These are phyloP conservation scores for Xylariales sp. DNA, from an alignment of 2,329 filamentous ascomycete genomes.

Conservation along the genomic window DNA sequence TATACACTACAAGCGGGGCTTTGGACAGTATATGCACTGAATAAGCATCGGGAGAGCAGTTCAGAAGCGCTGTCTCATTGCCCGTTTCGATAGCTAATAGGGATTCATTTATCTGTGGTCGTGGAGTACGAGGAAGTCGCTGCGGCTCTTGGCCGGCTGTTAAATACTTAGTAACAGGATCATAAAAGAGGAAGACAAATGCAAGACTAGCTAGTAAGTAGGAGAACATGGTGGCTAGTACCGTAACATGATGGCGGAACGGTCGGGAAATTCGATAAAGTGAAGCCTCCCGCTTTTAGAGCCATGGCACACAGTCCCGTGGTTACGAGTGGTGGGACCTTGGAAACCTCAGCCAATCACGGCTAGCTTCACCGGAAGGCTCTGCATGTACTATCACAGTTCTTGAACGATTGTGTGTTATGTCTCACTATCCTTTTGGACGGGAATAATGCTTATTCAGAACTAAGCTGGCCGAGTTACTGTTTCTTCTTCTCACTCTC, in stretches of 20 bases:
- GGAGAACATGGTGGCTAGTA: constrained; percentile 55
- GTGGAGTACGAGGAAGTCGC: constrained; percentile 53
- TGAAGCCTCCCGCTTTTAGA: constrained; percentile 17
- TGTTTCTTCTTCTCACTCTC: constrained; percentile 47
- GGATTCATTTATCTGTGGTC: constrained; percentile 62
- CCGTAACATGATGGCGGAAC: constrained; percentile 20
- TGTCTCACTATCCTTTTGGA: neutral
- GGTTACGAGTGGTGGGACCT: constrained; percentile 19
- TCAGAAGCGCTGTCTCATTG: constrained; percentile 49
- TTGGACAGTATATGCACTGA: constrained; percentile 60
- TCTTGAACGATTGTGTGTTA: neutral
- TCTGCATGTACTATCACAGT: neutral
- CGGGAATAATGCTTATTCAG: neutral
- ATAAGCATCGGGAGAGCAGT: constrained; percentile 57
- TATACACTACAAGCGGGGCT: constrained; percentile 64
- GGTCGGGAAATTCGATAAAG: constrained; percentile 12
- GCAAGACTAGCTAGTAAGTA: constrained; percentile 58
- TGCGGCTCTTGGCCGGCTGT: constrained; percentile 44
- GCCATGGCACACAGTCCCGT: constrained; percentile 22
- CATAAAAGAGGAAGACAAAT: constrained; percentile 57
- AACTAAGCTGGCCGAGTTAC: constrained; percentile 29
- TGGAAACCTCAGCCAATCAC: constrained; percentile 31
- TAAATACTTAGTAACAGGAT: constrained; percentile 56
- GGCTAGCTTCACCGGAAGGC: constrained; percentile 2
- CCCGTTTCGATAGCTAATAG: constrained; percentile 60